Base-by-base conservation (phyloP, 441 rosid species). In the Kokia cookei region DNA sequence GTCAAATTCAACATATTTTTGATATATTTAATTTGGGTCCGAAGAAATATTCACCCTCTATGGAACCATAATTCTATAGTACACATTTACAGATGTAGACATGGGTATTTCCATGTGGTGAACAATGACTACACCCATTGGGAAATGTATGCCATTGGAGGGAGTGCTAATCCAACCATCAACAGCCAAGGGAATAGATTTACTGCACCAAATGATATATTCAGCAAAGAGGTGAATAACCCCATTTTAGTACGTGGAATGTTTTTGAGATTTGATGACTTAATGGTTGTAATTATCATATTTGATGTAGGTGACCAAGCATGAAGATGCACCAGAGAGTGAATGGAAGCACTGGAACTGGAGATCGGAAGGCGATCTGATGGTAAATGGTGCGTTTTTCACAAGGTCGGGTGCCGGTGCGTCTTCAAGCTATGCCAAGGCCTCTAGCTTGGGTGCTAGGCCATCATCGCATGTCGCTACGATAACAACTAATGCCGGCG, bases 131-230 rank as follows among this genome's bases (percentile, higher is more conserved):
- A 89, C 65, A 87, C 89, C 59, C 94, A 89, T 72, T 89, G 94
- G 94, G 90, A 89, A 74, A 89, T 86, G 94, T 90, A 90, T 71
- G 94, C 94, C 9, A 85, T 90, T 77, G 94, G 94, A 76, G 92
- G 92, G 17, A 90, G 94, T 76, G 94, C 92, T 27, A 43, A 54
- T 67, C 94, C 94, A 3, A 90, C 94, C 70, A 90, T 90, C 74
- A 90, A 90, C 77, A 88, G 91, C 79, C 94, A 90, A 83, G 91
- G 91, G 78, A 90, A 90, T 63, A 82, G 94, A 67, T 90, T 86
- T 76, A 58, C 69, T 7, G 92, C 94, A 6, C 94, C 94, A 47
- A 77, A 88, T 19, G 6, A 1, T 53, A 73, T 88, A 50, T 65
- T 13, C 76, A 86, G 86, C 83, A 90, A 90, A 86, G 91, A 90